Conservation (phyloP, 148 eudicot species). For the Amaranthus cruentus region DNA sequence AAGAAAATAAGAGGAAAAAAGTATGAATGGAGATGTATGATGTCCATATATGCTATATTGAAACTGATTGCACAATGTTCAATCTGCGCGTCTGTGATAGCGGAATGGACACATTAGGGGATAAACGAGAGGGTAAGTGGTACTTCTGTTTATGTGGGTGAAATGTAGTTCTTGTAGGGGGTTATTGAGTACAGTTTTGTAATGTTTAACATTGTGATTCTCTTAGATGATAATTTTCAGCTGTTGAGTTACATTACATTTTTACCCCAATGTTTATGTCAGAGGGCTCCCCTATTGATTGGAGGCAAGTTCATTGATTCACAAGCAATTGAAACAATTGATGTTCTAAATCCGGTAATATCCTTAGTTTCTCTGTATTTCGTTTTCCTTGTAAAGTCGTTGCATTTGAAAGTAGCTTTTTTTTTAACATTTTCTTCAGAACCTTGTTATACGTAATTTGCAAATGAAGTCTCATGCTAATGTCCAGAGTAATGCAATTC, state of each 20-base stretch:
- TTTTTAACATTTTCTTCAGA: not conserved
- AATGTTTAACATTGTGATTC: not conserved
- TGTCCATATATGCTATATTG: not conserved
- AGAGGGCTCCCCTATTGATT: constrained; percentile 82
- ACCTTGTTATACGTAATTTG: not conserved
- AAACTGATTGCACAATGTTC: not conserved
- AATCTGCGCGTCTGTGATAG: not conserved
- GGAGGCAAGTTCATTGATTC: constrained; percentile 85
- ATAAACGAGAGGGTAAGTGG: too few relatives aligned
- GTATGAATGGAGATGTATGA: not conserved
- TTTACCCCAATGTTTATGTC: constrained; percentile 20
- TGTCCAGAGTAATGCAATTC: too few relatives aligned
- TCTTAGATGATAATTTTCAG: not conserved
- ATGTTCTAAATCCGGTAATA: constrained; percentile 87
- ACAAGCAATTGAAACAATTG: constrained; percentile 53
- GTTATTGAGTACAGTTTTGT: not conserved
- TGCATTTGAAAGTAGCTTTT: not conserved
- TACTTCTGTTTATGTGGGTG: too few relatives aligned
- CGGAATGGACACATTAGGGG: too few relatives aligned
- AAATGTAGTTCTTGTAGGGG: not conserved
- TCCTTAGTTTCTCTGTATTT: not conserved
- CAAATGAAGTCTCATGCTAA: too few relatives aligned
- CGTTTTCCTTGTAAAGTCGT: not conserved
- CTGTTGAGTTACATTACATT: constrained; percentile 2
- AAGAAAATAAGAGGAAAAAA: too few relatives aligned